phyloP scores from a whole-genome alignment of 139 green algal species.

The Micractinium conductrix region DNA sequence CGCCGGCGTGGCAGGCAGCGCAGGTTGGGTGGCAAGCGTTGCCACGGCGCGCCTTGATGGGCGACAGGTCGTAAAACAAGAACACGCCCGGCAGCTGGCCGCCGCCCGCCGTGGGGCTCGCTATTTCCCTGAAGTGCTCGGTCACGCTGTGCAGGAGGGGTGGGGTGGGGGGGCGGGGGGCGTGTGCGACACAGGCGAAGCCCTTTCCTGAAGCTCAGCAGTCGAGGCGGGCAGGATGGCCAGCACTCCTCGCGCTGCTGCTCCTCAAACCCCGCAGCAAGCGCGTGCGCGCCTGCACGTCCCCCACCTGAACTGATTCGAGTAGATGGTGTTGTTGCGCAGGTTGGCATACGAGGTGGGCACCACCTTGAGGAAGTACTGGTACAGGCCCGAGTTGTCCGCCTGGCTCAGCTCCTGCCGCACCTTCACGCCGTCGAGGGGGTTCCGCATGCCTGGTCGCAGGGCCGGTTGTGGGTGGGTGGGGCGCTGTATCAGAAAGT shows the following conservation, averaged over 20 bases:
- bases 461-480: too few species aligned
- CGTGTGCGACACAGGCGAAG: too few species aligned
- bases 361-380: slow-evolving; percentile 99
- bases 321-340: slow-evolving; percentile 70
- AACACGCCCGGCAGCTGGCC: slow-evolving; percentile 87
- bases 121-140: slow-evolving; percentile 87
- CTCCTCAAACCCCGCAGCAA: too few species aligned
- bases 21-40: neutral
- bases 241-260: too few species aligned
- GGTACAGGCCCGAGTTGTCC: slow-evolving; percentile 65
- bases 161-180: too few species aligned
- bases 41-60: slow-evolving; percentile 82
- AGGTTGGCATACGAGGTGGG: slow-evolving; percentile 87
- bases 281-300: slow-evolving; percentile 27
- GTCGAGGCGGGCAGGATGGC: too few species aligned
- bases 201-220: too few species aligned
- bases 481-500: too few species aligned
- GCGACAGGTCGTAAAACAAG: slow-evolving; percentile 98
- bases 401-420: neutral
- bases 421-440: slow-evolving; percentile 72
- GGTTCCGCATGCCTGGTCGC: slow-evolving; percentile 88
- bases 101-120: neutral
- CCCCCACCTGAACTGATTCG: slow-evolving; percentile 87
- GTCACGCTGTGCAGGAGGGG: slow-evolving; percentile 87
- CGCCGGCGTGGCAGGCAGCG: neutral